Base-by-base conservation (phyloP, 192 early-diverging fungal species). In the Helicostylum pulchrum region DNA sequence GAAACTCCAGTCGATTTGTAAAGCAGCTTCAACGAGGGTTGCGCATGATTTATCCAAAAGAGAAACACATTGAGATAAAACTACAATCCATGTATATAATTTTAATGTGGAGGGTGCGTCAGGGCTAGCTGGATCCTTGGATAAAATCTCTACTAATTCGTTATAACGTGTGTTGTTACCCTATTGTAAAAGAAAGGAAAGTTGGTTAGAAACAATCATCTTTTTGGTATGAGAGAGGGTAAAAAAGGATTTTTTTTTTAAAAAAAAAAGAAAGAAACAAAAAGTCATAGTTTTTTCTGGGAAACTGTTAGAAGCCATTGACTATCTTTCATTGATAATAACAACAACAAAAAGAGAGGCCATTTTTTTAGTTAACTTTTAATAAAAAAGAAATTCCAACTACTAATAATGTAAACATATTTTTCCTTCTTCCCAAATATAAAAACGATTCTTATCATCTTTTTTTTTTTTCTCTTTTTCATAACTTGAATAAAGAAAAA, bases 1-100 rank as follows among this genome's bases (percentile, higher is more conserved):
- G 11, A 64, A 62, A 20, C 72, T 64, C 87, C 90, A 90, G 56
- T 89, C 76, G 15, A 90, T 47, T 30, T 67, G 58, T 4, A 92
- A 61, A 34, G 88, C 75, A 52, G 87, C 81, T 11, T 84, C 77
- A 21, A 92, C 83, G 47, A 91, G 52, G 0, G 53, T 42, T 14
- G 65, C 36, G 49, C 80, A 85, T 11, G 72, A 71, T 63, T 74
- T 66, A 66, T 80, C 77, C 39, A 85, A 36, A 9, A 67, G 62
- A 0, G 80, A 78, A 5, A 78, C 78, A 34, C 66, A 74, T 47
- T 77, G 73, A 4, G 77, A 76, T n/a, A 82, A 65, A 5, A 72
- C 69, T 44, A 68, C 68, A 34, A 79, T 71, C 80, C 80, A 82
- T 14, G 77, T 59, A 26, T 71, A 66, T 12, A 79, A 53, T 30